Conservation (phyloP, 2,329 filamentous ascomycete genomes). For the Passalora sequoiae region DNA sequence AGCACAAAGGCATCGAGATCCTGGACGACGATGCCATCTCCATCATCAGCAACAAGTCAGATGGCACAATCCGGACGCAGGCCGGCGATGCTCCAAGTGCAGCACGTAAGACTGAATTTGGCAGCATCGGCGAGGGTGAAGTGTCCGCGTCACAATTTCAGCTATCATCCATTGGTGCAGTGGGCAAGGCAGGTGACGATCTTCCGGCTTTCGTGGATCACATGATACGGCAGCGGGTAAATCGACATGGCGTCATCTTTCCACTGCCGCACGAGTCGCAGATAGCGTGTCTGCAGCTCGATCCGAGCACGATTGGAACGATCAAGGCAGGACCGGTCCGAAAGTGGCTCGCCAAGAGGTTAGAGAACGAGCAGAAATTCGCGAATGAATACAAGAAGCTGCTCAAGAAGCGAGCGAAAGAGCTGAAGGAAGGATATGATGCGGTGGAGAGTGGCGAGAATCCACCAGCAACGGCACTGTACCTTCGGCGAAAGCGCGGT, state of each 20-base stretch:
- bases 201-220: constrained; percentile 73
- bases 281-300: constrained; percentile 61
- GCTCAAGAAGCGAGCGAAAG: constrained; percentile 67
- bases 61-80: constrained; percentile 18
- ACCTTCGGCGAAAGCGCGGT: constrained; percentile 41
- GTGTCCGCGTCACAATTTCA: constrained; percentile 22
- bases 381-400: constrained; percentile 63
- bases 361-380: constrained; percentile 68
- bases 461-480: constrained; percentile 75
- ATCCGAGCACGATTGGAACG: constrained; percentile 63
- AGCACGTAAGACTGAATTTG: constrained; percentile 7
- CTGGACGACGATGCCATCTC: constrained; percentile 72
- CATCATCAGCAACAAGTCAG: constrained; percentile 58
- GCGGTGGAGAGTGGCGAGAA: constrained; percentile 64
- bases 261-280: constrained; percentile 60
- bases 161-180: constrained; percentile 34
- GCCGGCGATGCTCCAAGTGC: constrained; percentile 9
- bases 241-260: constrained; percentile 68
- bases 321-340: constrained; percentile 73
- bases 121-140: constrained; percentile 22
- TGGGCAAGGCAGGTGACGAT: constrained; percentile 83
- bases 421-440: constrained; percentile 67
- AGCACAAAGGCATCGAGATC: constrained; percentile 74
- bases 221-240: constrained; percentile 89
- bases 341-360: constrained; percentile 76